Base-by-base conservation (phyloP, 2,329 filamentous ascomycete species). In the Botrytis cinerea region DNA sequence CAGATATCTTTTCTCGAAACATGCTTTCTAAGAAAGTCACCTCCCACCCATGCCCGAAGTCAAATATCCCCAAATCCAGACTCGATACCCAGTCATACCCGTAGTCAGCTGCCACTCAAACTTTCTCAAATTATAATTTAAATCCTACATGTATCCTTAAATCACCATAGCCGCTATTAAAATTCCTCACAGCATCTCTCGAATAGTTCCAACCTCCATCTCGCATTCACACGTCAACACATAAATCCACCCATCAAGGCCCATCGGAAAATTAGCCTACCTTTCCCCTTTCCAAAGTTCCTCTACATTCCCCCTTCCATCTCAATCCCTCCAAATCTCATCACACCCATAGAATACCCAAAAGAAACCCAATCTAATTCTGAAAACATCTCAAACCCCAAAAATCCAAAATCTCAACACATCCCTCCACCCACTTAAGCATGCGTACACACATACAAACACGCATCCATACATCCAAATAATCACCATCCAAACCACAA, bases 111-210 rank as follows among this genome's bases (percentile, higher is more conserved):
- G 25, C 2, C 1, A 32, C 62, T 32, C 18, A 4, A 25, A 7
- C 3, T 22, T 9, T 18, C 40, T 22, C 4, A 22, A 43, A 43
- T 16, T n/a, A 22, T 12, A 32, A 28, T 16, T 16, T 6, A 5
- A 45, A 45, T 18, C 12, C 14, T 18, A 45, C 8, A 6, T 6
- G 18, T 12, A 45, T 45, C 43, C 18, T 18, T 18, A 18, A 18
- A 45, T 18, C 43, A 45, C 22, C n/a, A 14, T 2, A 1, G n/a
- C 5, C 0, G 14, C 5, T 6, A n/a, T 2, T 6, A 5, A n/a
- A 1, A 7, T n/a, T 2, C 1, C 48, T n/a, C 25, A 51, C 7
- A n/a, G 6, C 12, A 25, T 25, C 25, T 22, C 22, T 51, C 9
- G 22, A 25, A 48, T 1, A 14, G 14, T 5, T 14, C 22, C 48